These are phyloP conservation scores for Prunus mume DNA, from an alignment of 306 rosid species.

Conservation along the genomic window DNA sequence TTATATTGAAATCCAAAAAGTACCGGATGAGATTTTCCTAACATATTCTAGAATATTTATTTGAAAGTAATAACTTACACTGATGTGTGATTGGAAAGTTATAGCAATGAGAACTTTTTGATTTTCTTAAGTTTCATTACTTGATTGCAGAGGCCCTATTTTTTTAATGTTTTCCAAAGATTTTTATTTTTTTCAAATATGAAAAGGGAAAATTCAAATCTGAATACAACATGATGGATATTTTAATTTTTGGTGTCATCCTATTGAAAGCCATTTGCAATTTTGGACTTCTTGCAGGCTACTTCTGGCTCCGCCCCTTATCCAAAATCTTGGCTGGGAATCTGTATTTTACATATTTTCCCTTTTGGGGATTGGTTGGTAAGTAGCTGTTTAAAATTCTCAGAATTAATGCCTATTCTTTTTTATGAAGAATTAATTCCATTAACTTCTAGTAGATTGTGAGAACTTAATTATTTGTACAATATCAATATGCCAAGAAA, in stretches of 20 bases:
- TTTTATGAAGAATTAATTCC: background rate
- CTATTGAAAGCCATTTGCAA: slow-evolving; percentile 15
- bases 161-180: background rate
- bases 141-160: no score
- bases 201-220: background rate
- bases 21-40: no score
- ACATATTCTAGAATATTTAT: no score
- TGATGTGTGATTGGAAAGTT: background rate
- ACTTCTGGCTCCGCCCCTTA: slow-evolving; percentile 90
- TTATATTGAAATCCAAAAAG: no score
- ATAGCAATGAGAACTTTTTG: background rate
- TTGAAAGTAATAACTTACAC: background rate
- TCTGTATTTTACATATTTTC: slow-evolving; percentile 89
- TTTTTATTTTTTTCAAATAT: no score
- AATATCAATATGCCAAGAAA: background rate
- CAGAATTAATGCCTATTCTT: background rate
- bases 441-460: background rate
- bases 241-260: background rate
- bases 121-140: background rate
- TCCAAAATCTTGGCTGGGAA: slow-evolving; percentile 90
- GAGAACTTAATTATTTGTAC: background rate
- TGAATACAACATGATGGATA: background rate
- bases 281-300: slow-evolving; percentile 52
- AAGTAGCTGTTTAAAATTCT: slow-evolving; percentile 36
- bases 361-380: slow-evolving; percentile 80